Conservation (phyloP, 768 basidiomycete species). For the Tylopilus cervinicoccineus region DNA sequence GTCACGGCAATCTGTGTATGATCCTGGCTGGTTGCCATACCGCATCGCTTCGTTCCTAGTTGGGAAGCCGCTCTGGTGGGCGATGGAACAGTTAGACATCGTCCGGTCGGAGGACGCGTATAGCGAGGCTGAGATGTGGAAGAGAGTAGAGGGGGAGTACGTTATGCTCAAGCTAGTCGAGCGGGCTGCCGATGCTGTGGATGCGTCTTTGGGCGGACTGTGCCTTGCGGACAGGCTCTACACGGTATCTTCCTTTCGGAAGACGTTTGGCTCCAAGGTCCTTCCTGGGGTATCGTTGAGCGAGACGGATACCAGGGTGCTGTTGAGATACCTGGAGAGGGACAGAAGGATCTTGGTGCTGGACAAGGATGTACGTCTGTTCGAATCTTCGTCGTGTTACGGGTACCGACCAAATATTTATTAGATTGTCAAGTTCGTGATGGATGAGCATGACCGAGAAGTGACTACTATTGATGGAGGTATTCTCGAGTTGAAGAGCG, state of each 20-base stretch:
- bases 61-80: slow-evolving; percentile 84
- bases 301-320: slow-evolving; percentile 59
- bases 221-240: slow-evolving; percentile 59
- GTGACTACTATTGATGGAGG: slow-evolving; percentile 82
- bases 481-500: slow-evolving; percentile 74
- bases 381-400: background rate
- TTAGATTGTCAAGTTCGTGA: slow-evolving; percentile 80
- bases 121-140: slow-evolving; percentile 46
- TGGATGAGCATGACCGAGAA: slow-evolving; percentile 32
- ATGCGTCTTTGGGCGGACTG: slow-evolving; percentile 39
- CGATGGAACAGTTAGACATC: slow-evolving; percentile 72
- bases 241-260: slow-evolving; percentile 55
- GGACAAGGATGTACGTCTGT: slow-evolving; percentile 57
- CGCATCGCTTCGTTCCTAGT: slow-evolving; percentile 69
- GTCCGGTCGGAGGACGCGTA: slow-evolving; percentile 57
- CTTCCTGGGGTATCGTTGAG: slow-evolving; percentile 46
- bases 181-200: slow-evolving; percentile 56
- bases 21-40: slow-evolving; percentile 63
- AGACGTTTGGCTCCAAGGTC: slow-evolving; percentile 45
- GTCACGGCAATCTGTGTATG: slow-evolving; percentile 58
- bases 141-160: slow-evolving; percentile 66
- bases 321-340: slow-evolving; percentile 76
- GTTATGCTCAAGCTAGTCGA: slow-evolving; percentile 65
- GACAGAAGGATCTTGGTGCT: slow-evolving; percentile 63
- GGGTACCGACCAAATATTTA: background rate